Evolutionary conservation across 495 filamentous ascomycete species (phyloP).

Genomic region (Pyronema omphalodes): DNA sequence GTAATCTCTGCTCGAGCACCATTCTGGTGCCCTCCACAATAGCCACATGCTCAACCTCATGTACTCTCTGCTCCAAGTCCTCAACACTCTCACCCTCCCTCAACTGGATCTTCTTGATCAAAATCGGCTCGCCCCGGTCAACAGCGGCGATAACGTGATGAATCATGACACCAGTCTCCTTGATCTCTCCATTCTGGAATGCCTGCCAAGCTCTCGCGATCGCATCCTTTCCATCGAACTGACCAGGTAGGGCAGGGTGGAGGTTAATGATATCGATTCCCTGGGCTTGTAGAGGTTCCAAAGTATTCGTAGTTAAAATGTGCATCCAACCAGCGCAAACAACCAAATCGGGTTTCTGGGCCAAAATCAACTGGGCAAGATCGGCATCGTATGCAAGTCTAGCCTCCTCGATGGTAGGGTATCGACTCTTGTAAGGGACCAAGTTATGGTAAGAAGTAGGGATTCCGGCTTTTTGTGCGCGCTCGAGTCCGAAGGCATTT

Average conservation of each 20-base stretch:
- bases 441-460: slow-evolving; percentile 78
- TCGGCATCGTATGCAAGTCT: slow-evolving; percentile 63
- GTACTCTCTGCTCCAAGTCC: slow-evolving; percentile 50
- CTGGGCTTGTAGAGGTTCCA: slow-evolving; percentile 43
- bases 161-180: slow-evolving; percentile 78
- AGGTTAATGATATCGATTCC: slow-evolving; percentile 64
- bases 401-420: slow-evolving; percentile 33
- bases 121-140: slow-evolving; percentile 59
- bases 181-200: slow-evolving; percentile 46
- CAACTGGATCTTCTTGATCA: slow-evolving; percentile 54
- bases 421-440: slow-evolving; percentile 39
- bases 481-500: slow-evolving; percentile 56
- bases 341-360: slow-evolving; percentile 50
- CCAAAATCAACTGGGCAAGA: slow-evolving; percentile 49
- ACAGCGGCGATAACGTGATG: slow-evolving; percentile 76
- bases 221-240: slow-evolving; percentile 60
- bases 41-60: slow-evolving; percentile 47
- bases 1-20: slow-evolving; percentile 31
- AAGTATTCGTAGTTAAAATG: slow-evolving; percentile 42
- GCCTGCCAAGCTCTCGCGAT: slow-evolving; percentile 64
- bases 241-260: slow-evolving; percentile 59
- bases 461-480: slow-evolving; percentile 51
- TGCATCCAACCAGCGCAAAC: slow-evolving; percentile 59
- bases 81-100: slow-evolving; percentile 46
- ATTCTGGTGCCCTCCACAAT: slow-evolving; percentile 50